Percentiles rank a stretch among this genome's conserved stretches.
phyloP scores from a whole-genome alignment of 75 land plant species.

The Pseudotsuga menziesii region DNA sequence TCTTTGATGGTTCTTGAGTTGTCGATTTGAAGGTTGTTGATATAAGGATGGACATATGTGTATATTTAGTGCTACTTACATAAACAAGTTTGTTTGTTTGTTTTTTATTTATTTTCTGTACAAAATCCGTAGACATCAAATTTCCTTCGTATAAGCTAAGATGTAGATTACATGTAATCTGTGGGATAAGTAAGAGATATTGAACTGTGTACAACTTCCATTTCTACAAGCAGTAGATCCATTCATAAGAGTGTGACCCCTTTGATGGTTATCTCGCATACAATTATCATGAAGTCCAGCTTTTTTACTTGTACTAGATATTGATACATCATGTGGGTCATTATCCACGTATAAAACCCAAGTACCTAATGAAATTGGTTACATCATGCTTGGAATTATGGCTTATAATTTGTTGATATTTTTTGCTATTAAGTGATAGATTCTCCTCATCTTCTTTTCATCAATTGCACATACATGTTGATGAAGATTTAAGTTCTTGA shows the following conservation, averaged over 20 bases:
- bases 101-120: too few species aligned
- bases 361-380: background rate
- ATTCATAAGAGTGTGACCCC: background rate
- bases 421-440: background rate
- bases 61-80: too few species aligned
- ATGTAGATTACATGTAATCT: background rate
- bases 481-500: background rate
- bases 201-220: background rate
- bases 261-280: background rate
- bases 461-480: background rate
- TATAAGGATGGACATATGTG: too few species aligned
- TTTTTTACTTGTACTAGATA: background rate
- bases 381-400: too few species aligned
- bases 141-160: background rate
- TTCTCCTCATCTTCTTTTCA: background rate
- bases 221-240: background rate
- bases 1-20: too few species aligned
- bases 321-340: background rate
- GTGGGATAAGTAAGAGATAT: background rate
- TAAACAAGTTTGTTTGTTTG: too few species aligned
- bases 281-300: background rate
- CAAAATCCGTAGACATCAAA: background rate
- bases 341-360: background rate
- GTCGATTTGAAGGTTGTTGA: too few species aligned
- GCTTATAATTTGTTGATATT: background rate